Evolutionary conservation across 2,329 filamentous ascomycete genomes (phyloP).

Genomic region (Parascedosporium putredinis): DNA sequence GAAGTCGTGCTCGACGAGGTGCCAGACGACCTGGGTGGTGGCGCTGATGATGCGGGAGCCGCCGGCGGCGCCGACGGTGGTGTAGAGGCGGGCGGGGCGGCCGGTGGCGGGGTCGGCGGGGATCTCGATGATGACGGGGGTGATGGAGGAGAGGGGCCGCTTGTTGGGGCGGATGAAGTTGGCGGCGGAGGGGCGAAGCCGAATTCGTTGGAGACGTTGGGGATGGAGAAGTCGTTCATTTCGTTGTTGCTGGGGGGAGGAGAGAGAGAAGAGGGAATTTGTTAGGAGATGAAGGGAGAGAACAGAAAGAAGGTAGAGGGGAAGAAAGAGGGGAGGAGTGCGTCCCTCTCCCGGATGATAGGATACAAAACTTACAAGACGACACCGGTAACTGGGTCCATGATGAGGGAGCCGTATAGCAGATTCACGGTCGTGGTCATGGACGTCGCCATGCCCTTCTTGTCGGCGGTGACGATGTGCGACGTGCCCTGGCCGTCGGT

Average conservation of each 20-base stretch:
- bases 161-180: slow-evolving; percentile 79
- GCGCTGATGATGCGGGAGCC: slow-evolving; percentile 76
- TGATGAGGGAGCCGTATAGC: slow-evolving; percentile 68
- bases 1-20: slow-evolving; percentile 56
- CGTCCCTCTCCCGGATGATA: slow-evolving; percentile 5
- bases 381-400: slow-evolving; percentile 73
- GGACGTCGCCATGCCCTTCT: slow-evolving; percentile 63
- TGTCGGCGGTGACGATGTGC: slow-evolving; percentile 63
- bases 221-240: slow-evolving; percentile 79
- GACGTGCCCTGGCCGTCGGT: slow-evolving; percentile 64
- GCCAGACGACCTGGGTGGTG: slow-evolving; percentile 63
- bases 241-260: slow-evolving; percentile 40
- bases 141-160: slow-evolving; percentile 72
- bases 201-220: slow-evolving; percentile 66
- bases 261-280: not conserved
- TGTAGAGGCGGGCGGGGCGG: slow-evolving; percentile 41
- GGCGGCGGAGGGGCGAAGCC: slow-evolving; percentile 69
- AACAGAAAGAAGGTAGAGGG: no score
- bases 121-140: slow-evolving; percentile 62
- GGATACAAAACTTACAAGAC: slow-evolving; percentile 43
- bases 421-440: slow-evolving; percentile 84
- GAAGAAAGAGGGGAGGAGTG: not conserved
- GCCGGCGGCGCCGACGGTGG: slow-evolving; percentile 65
- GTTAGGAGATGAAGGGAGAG: no score
- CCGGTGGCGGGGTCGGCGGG: slow-evolving; percentile 33